A percentile compares a stretch with the other conserved stretches of the same genome.
phyloP scores from a whole-genome alignment of 108 stramenopile genomes.

The Conticribra weissflogii region DNA sequence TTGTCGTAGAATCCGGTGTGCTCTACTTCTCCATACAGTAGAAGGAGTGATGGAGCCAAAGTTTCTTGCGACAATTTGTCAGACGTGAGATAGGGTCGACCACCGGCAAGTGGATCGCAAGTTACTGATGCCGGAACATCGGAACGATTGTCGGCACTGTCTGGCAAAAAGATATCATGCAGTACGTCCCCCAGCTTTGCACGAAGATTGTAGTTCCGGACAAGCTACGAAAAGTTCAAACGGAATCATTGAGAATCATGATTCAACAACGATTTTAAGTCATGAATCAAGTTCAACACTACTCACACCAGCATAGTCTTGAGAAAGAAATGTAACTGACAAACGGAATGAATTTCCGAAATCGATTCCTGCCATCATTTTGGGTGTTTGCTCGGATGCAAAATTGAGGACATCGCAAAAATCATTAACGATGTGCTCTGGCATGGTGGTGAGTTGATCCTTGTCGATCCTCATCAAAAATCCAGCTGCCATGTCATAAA shows the following conservation, averaged over 20 bases:
- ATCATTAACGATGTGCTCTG: conserved; percentile 84
- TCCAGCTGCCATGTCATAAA: conserved; percentile 70
- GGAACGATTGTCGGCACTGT: conserved; percentile 46
- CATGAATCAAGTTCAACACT: not conserved
- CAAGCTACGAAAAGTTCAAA: conserved; percentile 44
- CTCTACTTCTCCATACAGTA: conserved; percentile 98
- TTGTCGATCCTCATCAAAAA: conserved; percentile 60
- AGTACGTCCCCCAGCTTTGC: conserved; percentile 93
- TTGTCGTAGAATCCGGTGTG: conserved; percentile 96
- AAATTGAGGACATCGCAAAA: conserved; percentile 73
- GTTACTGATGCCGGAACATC: conserved; percentile 68
- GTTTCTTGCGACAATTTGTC: conserved; percentile 82
- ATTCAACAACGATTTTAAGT: too few relatives aligned
- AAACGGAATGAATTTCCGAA: conserved; percentile 70
- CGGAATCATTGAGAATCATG: not conserved
- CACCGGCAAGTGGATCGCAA: conserved; percentile 71
- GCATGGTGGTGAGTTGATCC: conserved; percentile 65
- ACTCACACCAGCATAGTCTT: conserved; percentile 68
- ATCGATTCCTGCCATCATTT: conserved; percentile 63
- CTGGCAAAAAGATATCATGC: conserved; percentile 88
- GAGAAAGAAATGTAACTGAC: conserved; percentile 76
- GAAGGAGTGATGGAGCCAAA: conserved; percentile 93
- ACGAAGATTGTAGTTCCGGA: conserved; percentile 92
- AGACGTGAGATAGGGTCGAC: conserved; percentile 75
- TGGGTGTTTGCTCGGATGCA: conserved; percentile 60